phyloP scores from a whole-genome alignment of 2,329 filamentous ascomycete species.

The Stagonosporopsis chrysanthemi region DNA sequence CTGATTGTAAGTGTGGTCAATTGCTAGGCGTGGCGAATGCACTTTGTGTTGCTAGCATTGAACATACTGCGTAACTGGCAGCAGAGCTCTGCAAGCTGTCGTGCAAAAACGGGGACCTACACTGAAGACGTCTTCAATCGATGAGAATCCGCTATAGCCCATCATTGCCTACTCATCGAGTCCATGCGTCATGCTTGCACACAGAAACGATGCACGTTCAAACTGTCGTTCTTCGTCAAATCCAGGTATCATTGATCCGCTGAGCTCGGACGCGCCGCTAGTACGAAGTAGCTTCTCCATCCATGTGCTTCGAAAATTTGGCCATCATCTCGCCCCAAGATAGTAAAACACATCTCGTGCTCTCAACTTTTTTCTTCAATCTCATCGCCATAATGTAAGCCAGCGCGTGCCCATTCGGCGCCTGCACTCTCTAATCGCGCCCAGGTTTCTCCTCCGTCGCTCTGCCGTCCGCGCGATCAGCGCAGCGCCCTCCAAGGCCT shows the following conservation, averaged over 20 bases:
- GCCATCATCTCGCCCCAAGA: constrained; percentile 13
- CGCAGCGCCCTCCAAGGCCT: constrained; percentile 54
- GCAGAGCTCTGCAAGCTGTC: no score
- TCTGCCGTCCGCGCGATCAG: constrained; percentile 63
- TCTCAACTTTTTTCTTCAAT: background rate
- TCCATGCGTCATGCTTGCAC: no score
- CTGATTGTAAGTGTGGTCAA: no score
- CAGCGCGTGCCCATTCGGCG: background rate
- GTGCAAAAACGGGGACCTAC: no score
- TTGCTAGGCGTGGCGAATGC: background rate
- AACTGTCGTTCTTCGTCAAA: no score
- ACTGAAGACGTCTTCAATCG: no score
- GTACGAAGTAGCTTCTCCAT: background rate
- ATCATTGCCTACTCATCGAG: no score
- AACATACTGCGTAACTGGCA: no score
- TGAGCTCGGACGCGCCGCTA: constrained; percentile 8
- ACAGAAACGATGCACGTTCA: no score
- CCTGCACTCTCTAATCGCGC: constrained; percentile 13
- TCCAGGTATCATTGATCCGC: constrained; percentile 1
- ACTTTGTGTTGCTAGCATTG: no score
- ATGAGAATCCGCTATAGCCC: no score
- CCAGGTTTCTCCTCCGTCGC: constrained; percentile 66
- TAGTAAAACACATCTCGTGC: background rate
- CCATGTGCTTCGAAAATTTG: constrained; percentile 16
- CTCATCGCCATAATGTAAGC: constrained; percentile 28